Conservation (phyloP, 176 grass and related monocot genomes). For the Oryza glumipatula region DNA sequence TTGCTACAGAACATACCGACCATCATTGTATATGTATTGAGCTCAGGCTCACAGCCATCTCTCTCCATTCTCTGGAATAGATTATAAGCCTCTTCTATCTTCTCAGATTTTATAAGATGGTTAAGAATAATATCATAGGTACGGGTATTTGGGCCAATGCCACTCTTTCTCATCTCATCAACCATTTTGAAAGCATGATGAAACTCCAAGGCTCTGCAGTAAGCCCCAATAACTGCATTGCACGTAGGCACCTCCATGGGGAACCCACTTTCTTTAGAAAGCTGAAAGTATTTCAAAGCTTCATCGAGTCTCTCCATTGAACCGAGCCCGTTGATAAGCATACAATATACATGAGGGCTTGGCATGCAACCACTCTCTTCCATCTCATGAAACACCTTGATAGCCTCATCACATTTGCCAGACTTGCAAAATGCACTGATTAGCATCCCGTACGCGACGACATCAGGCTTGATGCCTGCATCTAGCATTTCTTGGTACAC, state of each 20-base stretch:
- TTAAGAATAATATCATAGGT: constrained; percentile 70
- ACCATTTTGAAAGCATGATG: constrained; percentile 68
- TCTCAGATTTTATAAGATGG: constrained; percentile 60
- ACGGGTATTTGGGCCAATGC: constrained; percentile 61
- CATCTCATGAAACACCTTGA: constrained; percentile 72
- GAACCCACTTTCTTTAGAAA: constrained; percentile 64
- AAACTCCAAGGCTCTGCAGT: constrained; percentile 61
- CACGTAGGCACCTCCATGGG: constrained; percentile 64
- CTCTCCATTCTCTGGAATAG: constrained; percentile 57
- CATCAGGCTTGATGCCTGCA: constrained; percentile 61
- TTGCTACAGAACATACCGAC: constrained; percentile 66
- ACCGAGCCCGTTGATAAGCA: constrained; percentile 71
- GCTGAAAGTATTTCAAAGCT: constrained; percentile 72
- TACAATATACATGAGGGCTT: constrained; percentile 73
- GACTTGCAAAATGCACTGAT: constrained; percentile 73
- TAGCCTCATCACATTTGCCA: constrained; percentile 62
- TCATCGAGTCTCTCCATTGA: constrained; percentile 58
- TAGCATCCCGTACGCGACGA: constrained; percentile 58
- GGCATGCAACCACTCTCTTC: constrained; percentile 57
- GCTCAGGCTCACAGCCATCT: constrained; percentile 56
- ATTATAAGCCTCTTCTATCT: constrained; percentile 55
- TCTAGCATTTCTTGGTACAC: constrained; percentile 67
- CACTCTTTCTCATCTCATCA: constrained; percentile 64
- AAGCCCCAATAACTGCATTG: constrained; percentile 74
- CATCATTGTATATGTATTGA: constrained; percentile 80